phyloP scores from a whole-genome alignment of 306 rosid genomes.

The Lithocarpus polystachyus region DNA sequence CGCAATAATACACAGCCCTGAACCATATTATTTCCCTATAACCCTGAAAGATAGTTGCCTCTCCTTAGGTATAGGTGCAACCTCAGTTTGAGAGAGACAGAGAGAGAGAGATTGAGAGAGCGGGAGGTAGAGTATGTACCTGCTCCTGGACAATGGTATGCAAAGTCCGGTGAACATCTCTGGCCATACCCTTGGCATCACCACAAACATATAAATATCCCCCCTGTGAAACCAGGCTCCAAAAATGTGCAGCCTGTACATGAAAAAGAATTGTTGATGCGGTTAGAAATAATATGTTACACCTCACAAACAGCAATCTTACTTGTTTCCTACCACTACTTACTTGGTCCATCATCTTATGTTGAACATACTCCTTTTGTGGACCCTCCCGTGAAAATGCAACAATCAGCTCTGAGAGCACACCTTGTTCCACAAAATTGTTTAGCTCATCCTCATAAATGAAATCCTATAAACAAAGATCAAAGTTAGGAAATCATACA shows the following conservation, averaged over 20 bases:
- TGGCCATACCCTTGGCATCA: constrained; percentile 97
- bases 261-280: constrained; percentile 16
- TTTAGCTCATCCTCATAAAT: constrained; percentile 89
- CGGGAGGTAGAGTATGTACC: constrained; percentile 35
- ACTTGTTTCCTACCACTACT: constrained; percentile 23
- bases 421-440: constrained; percentile 63
- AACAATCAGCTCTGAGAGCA: constrained; percentile 66
- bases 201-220: constrained; percentile 91
- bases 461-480: constrained; percentile 61
- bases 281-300: constrained; percentile 11
- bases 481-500: constrained; percentile 20
- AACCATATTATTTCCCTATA: not conserved
- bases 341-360: constrained; percentile 74
- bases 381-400: constrained; percentile 90
- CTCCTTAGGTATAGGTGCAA: not conserved
- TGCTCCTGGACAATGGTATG: constrained; percentile 73
- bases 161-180: constrained; percentile 82
- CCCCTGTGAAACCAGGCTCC: constrained; percentile 75
- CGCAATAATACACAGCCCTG: not conserved
- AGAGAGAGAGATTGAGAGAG: not conserved
- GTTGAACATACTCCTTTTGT: constrained; percentile 83
- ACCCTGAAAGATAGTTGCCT: not conserved
- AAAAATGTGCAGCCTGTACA: constrained; percentile 59
- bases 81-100: not conserved
- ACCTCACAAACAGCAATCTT: constrained; percentile 1